These are phyloP conservation scores for Prosopis cineraria DNA, from an alignment of 306 rosid species.

Conservation along the genomic window DNA sequence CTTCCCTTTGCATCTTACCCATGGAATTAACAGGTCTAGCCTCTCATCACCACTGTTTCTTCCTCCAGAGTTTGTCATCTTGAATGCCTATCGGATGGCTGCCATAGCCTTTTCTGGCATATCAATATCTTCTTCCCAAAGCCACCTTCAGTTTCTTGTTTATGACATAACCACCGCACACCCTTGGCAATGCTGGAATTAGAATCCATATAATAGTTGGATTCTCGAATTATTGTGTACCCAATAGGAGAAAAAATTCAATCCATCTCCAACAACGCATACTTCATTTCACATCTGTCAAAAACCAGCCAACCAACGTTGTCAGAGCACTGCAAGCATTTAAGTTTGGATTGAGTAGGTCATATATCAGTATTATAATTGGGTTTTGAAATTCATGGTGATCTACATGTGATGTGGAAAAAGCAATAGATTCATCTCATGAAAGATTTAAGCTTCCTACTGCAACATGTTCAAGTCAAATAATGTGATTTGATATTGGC, in stretches of 20 bases:
- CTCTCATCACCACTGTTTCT: conserved; percentile 19
- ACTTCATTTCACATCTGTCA: conserved; percentile 92
- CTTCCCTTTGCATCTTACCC: conserved; percentile 44
- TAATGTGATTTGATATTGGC: not conserved
- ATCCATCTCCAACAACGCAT: conserved; percentile 92
- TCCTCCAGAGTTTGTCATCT: conserved; percentile 50
- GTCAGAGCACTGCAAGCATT: conserved; percentile 21
- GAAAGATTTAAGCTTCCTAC: conserved; percentile 37
- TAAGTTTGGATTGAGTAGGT: not conserved
- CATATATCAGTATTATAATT: not conserved
- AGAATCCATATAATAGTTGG: conserved; percentile 76
- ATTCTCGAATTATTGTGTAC: conserved; percentile 73
- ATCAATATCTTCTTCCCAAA: conserved; percentile 74
- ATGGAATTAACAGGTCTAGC: conserved; percentile 24
- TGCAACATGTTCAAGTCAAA: not conserved
- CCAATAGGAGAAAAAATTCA: conserved; percentile 81
- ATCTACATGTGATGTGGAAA: not conserved
- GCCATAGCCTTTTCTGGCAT: conserved; percentile 95
- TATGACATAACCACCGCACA: conserved; percentile 89
- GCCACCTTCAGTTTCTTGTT: conserved; percentile 69
- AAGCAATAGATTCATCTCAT: not conserved
- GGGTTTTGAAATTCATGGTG: not conserved
- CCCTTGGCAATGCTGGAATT: conserved; percentile 67
- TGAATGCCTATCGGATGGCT: conserved; percentile 60
- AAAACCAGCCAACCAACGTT: not conserved